Evolutionary conservation across 1,284 basidiomycete genomes (phyloP).

Genomic region (Trametes pubescens): DNA sequence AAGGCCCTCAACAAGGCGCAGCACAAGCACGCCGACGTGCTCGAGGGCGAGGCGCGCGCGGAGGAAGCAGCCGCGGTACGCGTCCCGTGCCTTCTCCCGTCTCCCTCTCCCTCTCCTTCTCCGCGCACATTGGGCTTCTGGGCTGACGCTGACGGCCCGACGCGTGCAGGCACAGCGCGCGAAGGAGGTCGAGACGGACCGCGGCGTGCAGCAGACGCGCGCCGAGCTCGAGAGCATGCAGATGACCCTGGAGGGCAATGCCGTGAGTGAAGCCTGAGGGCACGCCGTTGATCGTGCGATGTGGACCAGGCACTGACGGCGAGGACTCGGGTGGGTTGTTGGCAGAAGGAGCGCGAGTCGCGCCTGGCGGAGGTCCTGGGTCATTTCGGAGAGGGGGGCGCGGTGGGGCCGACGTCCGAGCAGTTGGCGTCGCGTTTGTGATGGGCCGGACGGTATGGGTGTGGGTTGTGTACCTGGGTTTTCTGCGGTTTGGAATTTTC

Average conservation of each 20-base stretch:
- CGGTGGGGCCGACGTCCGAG: constrained; percentile 2
- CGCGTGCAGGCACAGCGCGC: constrained; percentile 15
- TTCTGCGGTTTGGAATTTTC: background rate
- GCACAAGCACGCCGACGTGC: constrained; percentile 24
- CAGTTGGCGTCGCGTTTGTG: constrained; percentile 9
- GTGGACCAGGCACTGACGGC: background rate
- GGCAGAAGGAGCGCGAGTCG: constrained; percentile 26
- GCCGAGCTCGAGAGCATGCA: constrained; percentile 25
- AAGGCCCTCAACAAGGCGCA: constrained; percentile 26
- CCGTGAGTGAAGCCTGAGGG: constrained; percentile 13
- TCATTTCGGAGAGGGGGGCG: constrained; percentile 6
- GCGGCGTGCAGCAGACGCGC: constrained; percentile 17
- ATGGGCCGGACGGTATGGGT: background rate
- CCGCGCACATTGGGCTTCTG: background rate
- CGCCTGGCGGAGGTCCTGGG: constrained; percentile 23
- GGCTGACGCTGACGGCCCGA: constrained; percentile 4
- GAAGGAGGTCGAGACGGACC: constrained; percentile 18
- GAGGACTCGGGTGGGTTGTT: too few relatives aligned
- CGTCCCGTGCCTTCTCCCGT: background rate
- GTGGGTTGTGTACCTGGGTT: background rate
- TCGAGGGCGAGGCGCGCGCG: constrained; percentile 20
- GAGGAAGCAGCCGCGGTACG: constrained; percentile 21
- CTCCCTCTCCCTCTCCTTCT: background rate
- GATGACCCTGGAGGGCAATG: constrained; percentile 22
- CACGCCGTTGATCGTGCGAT: background rate